Evolutionary conservation across 1,139 yeast species (phyloP).

Genomic region (Wickerhamiella pararugosa): DNA sequence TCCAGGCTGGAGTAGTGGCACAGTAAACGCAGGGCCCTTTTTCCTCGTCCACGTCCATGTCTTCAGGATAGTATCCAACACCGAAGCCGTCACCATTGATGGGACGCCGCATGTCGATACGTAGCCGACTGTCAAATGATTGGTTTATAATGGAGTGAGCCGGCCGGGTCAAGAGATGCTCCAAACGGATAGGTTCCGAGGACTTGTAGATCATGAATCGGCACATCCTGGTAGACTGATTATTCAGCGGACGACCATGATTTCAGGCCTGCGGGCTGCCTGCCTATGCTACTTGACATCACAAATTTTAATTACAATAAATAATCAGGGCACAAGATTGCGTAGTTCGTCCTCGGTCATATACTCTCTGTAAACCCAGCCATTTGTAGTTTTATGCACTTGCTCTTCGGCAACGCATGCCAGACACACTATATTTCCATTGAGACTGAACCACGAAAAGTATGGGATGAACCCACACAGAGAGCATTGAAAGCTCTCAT

Average conservation of each 20-base stretch:
- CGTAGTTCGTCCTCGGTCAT: no score
- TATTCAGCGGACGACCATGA: not conserved
- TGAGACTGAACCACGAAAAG: no score
- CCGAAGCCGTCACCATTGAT: slow-evolving; percentile 98
- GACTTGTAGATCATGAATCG: slow-evolving; percentile 46
- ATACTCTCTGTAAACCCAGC: no score
- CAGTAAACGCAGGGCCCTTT: slow-evolving; percentile 71
- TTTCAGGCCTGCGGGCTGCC: no score
- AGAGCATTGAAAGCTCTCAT: no score
- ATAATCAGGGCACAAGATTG: no score
- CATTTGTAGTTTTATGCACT: no score
- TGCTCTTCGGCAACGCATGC: no score
- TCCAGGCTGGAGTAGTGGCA: slow-evolving; percentile 92
- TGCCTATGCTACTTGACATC: no score
- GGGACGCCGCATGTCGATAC: slow-evolving; percentile 78
- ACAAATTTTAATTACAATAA: no score
- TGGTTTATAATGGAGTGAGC: slow-evolving; percentile 96
- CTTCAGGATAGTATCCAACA: slow-evolving; percentile 66
- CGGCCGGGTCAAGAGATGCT: slow-evolving; percentile 80
- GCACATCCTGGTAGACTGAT: slow-evolving; percentile 29
- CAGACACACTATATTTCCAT: no score
- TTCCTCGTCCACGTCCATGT: slow-evolving; percentile 34
- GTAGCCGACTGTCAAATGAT: slow-evolving; percentile 75
- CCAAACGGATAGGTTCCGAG: slow-evolving; percentile 66
- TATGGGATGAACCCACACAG: no score